phyloP scores from a whole-genome alignment of 2,329 filamentous ascomycete species.

The Daldinia sp. region DNA sequence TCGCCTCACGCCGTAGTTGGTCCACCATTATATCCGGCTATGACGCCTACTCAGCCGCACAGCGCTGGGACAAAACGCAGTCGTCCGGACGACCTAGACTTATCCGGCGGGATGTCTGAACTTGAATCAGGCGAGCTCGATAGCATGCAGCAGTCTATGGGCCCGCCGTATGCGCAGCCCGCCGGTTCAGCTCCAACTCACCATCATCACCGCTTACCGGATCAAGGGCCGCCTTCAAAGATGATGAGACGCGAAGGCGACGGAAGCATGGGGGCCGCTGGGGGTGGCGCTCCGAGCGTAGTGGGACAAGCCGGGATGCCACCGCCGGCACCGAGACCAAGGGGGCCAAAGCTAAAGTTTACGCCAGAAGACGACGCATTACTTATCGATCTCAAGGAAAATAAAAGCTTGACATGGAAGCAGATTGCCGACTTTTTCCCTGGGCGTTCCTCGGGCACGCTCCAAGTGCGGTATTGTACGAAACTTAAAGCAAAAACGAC shows the following conservation, averaged over 20 bases:
- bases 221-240: constrained; percentile 77
- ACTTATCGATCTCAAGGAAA: constrained; percentile 91
- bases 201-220: constrained; percentile 84
- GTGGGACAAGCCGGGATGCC: constrained; percentile 92
- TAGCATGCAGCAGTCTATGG: constrained; percentile 66
- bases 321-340: constrained; percentile 79
- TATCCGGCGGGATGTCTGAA: constrained; percentile 64
- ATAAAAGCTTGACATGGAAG: constrained; percentile 95
- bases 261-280: constrained; percentile 56
- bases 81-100: constrained; percentile 70
- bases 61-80: constrained; percentile 62
- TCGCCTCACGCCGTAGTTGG: constrained; percentile 61
- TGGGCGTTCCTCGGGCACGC: constrained; percentile 86
- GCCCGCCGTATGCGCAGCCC: constrained; percentile 63
- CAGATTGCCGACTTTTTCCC: constrained; percentile 98
- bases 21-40: constrained; percentile 63
- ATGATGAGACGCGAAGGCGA: constrained; percentile 72
- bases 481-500: constrained; percentile 95
- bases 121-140: constrained; percentile 68
- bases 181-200: constrained; percentile 69
- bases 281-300: constrained; percentile 79
- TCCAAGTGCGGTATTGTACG: constrained; percentile 95
- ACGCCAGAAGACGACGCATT: constrained; percentile 91
- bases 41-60: constrained; percentile 56
- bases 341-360: constrained; percentile 92